Base-by-base conservation (phyloP, 2,329 filamentous ascomycete genomes). In the Neofusicoccum kwambonambiense region DNA sequence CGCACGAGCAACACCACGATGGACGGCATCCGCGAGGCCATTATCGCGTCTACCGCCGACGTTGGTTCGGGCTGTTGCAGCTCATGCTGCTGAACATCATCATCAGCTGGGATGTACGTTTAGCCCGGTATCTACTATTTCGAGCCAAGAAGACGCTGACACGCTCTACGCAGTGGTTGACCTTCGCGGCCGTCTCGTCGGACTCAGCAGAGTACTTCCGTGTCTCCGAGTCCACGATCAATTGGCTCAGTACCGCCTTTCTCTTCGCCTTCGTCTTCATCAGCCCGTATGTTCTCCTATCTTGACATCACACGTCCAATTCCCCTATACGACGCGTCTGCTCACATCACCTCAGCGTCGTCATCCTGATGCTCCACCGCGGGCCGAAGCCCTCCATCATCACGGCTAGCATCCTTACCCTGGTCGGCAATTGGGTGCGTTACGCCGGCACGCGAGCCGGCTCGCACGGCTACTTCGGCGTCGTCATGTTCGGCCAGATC, bases 41-140 rank as follows among this genome's bases (percentile, higher is more conserved):
- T 22, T 80, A 78, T 67, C 76, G 75, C 31, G 85, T 90, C 22
- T 98, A 98, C 76, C 94, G 90, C 79, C 86, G 92, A 73, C 86
- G 95, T 50, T 99, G 92, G 88, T 91, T 97, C 75, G 95, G 95
- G 0, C 81, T 99, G 60, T 79, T 86, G 22, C 91, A 97, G 77
- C 79, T 98, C 73, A 90, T 93, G 6, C 78, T 98, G 72, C 82
- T 98, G 78, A 99, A 98, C 75, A 89, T 97, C 64, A 87, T 98
- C 67, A 90, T 97, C 47, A 96, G 91, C 73, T 98, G 94, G 94
- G 92, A 96, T 86, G 92, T 95, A 84, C 83, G 92, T 88, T 64
- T 27, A 9, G 64, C 65, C 51, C 37, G 13, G 31, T 45, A 15
- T 54, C 11, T 15, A 2, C 12, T 3, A 31, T 5, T 31, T 7